Evolutionary conservation across 2,329 filamentous ascomycete species (phyloP), one percentile per base, ranked within the genome.

Genomic region (Lecanicillium sp.): DNA sequence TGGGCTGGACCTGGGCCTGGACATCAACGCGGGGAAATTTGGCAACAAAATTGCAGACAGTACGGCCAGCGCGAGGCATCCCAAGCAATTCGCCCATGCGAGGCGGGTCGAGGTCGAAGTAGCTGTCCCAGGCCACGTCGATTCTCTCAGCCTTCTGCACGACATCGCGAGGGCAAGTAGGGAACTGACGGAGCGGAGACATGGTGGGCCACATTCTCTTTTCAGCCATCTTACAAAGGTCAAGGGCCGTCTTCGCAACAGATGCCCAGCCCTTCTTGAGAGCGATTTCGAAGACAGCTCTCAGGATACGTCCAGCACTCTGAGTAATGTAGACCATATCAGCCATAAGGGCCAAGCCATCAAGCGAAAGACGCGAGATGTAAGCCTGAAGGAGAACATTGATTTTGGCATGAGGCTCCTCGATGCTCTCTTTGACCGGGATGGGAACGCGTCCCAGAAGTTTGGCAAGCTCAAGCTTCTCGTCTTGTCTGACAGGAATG

Each of bases 181-280:
- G 80, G 62, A 98, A 98, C 61, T 98, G 93, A 46, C 93, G 82
- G 26, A 98, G 74, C 10, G 94, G 93, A 30, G 89, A 88, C 93
- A 97, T 98, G 5, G 91, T 97, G 12, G 91, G 90, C 93, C 93
- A 98, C 94, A 98, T 98, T 42, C 94, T 81, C 75, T 95, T 95
- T 72, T 98, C 93, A 0, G 91, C 93, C 89, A 95, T 97, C 72
- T 98, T 98, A 71, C 94, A 98, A 45, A 98, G 77, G 58, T 95
- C 88, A 35, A 98, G 74, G 1, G 93, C 90, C 53, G 86, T 89
- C 70, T 93, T 95, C 8, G 93, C 88, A 3, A 97, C 93, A 14
- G 83, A 85, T 1, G 93, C 83, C 91, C 91, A 98, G 27, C 91
- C 91, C 67, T 96, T 96, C 70, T 91, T 95, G 55, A 98, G 70